phyloP scores from a whole-genome alignment of 2,329 filamentous ascomycete genomes.

The Ramichloridium luteum region DNA sequence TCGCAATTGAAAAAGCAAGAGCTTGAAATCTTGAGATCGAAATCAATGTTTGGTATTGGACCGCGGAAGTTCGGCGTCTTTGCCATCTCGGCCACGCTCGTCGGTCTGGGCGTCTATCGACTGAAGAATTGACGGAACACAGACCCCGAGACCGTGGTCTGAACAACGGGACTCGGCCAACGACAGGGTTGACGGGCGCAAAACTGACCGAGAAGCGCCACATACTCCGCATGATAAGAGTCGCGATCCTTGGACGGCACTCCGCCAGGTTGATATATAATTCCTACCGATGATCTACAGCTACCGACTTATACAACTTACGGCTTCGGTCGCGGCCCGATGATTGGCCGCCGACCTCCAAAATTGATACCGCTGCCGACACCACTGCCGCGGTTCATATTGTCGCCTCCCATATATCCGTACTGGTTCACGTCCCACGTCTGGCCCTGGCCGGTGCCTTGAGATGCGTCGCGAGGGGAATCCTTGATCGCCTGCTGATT shows the following conservation, averaged over 20 bases:
- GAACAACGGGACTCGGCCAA: too few relatives aligned
- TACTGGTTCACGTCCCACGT: conserved; percentile 69
- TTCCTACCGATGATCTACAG: too few relatives aligned
- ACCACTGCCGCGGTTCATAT: conserved; percentile 51
- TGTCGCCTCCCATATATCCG: conserved; percentile 64
- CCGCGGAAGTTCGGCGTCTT: conserved; percentile 30
- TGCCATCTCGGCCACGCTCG: conserved; percentile 28
- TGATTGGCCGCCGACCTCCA: conserved; percentile 61
- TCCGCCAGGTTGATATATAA: too few relatives aligned
- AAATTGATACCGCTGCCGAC: conserved; percentile 51
- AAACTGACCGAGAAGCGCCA: too few relatives aligned
- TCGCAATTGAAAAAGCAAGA: conserved; percentile 31
- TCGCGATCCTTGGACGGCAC: too few relatives aligned
- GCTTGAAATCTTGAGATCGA: conserved; percentile 29
- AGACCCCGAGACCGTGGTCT: too few relatives aligned
- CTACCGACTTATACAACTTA: conserved; percentile 8
- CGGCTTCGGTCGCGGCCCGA: conserved; percentile 60
- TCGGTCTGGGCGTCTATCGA: conserved; percentile 35
- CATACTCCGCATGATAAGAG: too few relatives aligned
- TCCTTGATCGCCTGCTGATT: conserved; percentile 53
- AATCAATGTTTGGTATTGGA: conserved; percentile 30
- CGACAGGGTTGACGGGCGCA: too few relatives aligned
- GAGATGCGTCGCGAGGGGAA: conserved; percentile 41
- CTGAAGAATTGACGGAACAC: conserved; percentile 24
- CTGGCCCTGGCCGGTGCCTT: conserved; percentile 55